Conservation (phyloP, 768 basidiomycete species). For the Suillus brevipes region DNA sequence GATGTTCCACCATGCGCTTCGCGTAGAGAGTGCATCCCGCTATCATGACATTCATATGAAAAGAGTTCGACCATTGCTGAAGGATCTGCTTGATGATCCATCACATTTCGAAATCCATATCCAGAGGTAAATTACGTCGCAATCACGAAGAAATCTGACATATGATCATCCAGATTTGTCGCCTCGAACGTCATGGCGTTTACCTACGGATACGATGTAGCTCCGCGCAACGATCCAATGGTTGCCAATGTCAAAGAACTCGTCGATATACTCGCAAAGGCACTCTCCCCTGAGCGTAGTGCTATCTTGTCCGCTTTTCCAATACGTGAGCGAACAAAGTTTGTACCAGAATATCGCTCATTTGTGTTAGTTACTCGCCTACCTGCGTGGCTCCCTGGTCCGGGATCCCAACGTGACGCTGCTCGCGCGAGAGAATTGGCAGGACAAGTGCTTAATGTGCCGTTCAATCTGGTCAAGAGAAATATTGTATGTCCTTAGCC, state of each 20-base stretch:
- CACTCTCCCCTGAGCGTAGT: constrained; percentile 20
- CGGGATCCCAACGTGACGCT: constrained; percentile 22
- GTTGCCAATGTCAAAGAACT: constrained; percentile 19
- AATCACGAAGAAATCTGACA: background rate
- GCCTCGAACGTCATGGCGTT: constrained; percentile 28
- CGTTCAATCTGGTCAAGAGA: constrained; percentile 27
- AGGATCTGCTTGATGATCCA: constrained; percentile 22
- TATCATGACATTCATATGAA: constrained; percentile 23
- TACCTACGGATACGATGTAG: constrained; percentile 26
- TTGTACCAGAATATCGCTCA: background rate
- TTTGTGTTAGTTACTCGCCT: constrained; percentile 18
- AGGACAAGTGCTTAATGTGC: constrained; percentile 21
- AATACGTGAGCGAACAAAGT: constrained; percentile 16
- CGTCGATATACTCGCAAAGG: constrained; percentile 21
- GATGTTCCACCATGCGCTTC: constrained; percentile 30
- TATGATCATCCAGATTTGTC: constrained; percentile 19
- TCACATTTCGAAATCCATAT: constrained; percentile 25
- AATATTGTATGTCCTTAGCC: constrained; percentile 20
- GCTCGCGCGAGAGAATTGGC: constrained; percentile 15
- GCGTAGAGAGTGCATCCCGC: constrained; percentile 20
- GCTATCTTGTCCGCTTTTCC: constrained; percentile 25
- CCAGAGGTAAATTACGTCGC: constrained; percentile 16
- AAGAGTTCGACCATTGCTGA: constrained; percentile 22
- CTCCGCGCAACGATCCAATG: constrained; percentile 22
- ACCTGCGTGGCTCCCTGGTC: constrained; percentile 27